phyloP scores from a whole-genome alignment of 2,329 filamentous ascomycete species.

The Aspergillus novofumigatus region DNA sequence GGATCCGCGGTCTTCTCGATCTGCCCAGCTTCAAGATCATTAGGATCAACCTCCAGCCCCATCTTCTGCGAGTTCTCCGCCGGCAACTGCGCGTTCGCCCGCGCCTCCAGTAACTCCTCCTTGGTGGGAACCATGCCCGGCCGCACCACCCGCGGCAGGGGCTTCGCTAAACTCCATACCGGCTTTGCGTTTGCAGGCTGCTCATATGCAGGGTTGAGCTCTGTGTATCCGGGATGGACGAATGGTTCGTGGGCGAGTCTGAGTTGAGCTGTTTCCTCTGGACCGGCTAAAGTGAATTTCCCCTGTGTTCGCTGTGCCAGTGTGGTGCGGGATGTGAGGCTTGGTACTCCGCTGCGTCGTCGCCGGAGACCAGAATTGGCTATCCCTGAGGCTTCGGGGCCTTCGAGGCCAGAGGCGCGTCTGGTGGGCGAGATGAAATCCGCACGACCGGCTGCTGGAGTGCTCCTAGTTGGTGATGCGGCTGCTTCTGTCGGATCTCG shows the following conservation, averaged over 20 bases:
- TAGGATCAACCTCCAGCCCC: slow-evolving; percentile 38
- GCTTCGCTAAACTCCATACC: slow-evolving; percentile 53
- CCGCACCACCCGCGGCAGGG: slow-evolving; percentile 51
- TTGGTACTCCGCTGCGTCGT: slow-evolving; percentile 18
- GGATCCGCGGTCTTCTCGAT: slow-evolving; percentile 37
- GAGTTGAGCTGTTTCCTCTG: slow-evolving; percentile 29
- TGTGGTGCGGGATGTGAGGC: slow-evolving; percentile 22
- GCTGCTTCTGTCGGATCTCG: slow-evolving; percentile 3
- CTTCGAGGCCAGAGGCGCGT: slow-evolving; percentile 2
- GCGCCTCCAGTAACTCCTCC: slow-evolving; percentile 33
- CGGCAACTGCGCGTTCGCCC: slow-evolving; percentile 27
- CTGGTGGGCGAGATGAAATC: slow-evolving; percentile 15
- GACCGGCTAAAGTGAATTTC: slow-evolving; percentile 29
- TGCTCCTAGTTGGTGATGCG: slow-evolving; percentile 6
- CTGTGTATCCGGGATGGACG: slow-evolving; percentile 51
- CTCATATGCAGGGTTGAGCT: slow-evolving; percentile 53
- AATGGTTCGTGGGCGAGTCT: slow-evolving; percentile 39
- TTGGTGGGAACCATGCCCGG: slow-evolving; percentile 50
- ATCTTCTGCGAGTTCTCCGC: slow-evolving; percentile 29
- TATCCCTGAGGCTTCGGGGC: background rate
- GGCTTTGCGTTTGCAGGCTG: slow-evolving; percentile 48
- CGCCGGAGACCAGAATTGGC: slow-evolving; percentile 12
- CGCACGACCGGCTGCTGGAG: slow-evolving; percentile 5
- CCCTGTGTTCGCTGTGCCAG: slow-evolving; percentile 26
- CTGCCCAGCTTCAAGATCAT: slow-evolving; percentile 42